Evolutionary conservation across 345 rosid species (phyloP).

Genomic region (Boechera stricta): DNA sequence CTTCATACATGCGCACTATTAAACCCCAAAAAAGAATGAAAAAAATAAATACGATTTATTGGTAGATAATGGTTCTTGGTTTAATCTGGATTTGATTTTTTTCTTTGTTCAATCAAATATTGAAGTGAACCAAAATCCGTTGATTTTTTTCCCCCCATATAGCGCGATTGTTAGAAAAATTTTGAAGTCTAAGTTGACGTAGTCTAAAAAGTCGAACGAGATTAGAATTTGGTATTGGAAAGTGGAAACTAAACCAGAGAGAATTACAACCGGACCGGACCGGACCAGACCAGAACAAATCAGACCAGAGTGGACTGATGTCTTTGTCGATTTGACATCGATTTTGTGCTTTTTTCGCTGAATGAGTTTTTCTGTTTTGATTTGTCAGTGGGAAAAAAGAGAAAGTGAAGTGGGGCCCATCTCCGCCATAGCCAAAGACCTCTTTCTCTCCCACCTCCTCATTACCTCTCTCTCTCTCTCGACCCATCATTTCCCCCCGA

Average conservation of each 20-base stretch:
- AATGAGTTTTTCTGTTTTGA: constrained; percentile 27
- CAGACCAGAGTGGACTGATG: constrained; percentile 19
- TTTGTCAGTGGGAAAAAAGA: constrained; percentile 41
- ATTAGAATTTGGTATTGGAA: neutral
- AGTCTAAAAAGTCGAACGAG: neutral
- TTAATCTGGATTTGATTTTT: neutral
- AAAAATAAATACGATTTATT: neutral
- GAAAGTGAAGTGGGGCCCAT: constrained; percentile 51
- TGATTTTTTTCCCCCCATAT: neutral
- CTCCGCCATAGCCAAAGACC: constrained; percentile 68
- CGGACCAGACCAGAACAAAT: neutral
- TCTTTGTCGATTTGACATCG: neutral
- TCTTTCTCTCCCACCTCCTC: constrained; percentile 52
- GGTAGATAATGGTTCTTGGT: constrained; percentile 14
- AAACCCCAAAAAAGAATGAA: neutral
- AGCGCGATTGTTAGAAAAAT: neutral
- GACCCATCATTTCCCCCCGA: constrained; percentile 45
- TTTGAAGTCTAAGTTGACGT: no score
- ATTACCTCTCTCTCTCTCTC: constrained; percentile 36
- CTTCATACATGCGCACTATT: constrained; percentile 45
- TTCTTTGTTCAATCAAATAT: neutral
- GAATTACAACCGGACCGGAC: neutral
- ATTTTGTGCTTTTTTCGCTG: neutral
- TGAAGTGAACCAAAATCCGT: neutral
- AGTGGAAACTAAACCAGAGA: neutral